Base-by-base conservation (phyloP, 31 red algal genomes). In the Bonnemaisonia californica region DNA sequence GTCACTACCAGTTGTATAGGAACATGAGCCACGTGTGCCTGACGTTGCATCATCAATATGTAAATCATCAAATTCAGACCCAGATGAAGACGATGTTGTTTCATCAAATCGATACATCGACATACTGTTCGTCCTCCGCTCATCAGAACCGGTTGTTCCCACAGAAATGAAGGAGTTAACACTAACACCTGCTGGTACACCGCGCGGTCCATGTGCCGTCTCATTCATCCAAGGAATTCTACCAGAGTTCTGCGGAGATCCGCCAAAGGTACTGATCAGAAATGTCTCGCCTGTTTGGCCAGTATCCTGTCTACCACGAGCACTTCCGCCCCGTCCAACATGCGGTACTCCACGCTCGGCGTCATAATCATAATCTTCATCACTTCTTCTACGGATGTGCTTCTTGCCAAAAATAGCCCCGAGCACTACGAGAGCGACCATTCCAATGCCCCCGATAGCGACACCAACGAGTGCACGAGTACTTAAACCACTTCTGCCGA, bases 261-360 rank as follows among this genome's bases (percentile, higher is more conserved):
- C 82, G 35, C 82, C 82, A 76, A 85, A 85, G 41, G 61, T 85
- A 47, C 82, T 85, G 71, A 85, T 76, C 33, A 85, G 55, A 32
- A 85, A 85, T 1, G 82, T 76, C n/a, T 40, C 82, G 4, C 56
- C 47, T 28, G 65, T 60, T 13, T 74, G 36, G 9, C 58, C 57
- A 23, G 62, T 58, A 33, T 85, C 45, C 2, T 72, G 56, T 3
- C 55, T 60, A 55, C 16, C 55, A 22, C 33, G n/a, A 22, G 34
- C 47, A 34, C 23, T n/a, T n/a, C n/a, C n/a, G n/a, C n/a, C n/a
- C n/a, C n/a, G n/a, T n/a, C n/a, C n/a, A n/a, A n/a, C n/a, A n/a
- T n/a, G n/a, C n/a, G n/a, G n/a, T n/a, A n/a, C n/a, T n/a, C n/a
- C n/a, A n/a, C n/a, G 55, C 34, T n/a, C 82, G n/a, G 62, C 82